phyloP scores from a whole-genome alignment of 2,329 filamentous ascomycete species.

The Amphichorda felina region DNA sequence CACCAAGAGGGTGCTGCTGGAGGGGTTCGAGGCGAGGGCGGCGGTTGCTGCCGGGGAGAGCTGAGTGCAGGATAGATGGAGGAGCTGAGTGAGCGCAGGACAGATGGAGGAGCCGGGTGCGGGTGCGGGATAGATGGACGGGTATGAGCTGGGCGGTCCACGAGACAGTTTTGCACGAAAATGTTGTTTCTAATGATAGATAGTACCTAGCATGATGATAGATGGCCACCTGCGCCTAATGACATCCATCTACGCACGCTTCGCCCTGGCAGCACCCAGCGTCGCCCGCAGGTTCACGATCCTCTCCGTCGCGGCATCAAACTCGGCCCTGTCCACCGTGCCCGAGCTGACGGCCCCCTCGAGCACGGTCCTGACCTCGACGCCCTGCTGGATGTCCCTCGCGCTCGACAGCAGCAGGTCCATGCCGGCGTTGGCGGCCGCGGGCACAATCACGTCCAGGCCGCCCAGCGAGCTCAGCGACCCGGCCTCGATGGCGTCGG shows the following conservation, averaged over 20 bases:
- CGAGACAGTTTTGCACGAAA: too few species aligned
- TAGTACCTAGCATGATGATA: too few species aligned
- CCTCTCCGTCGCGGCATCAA: slow-evolving; percentile 8
- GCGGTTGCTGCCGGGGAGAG: too few species aligned
- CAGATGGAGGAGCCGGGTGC: too few species aligned
- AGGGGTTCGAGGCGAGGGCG: slow-evolving; percentile 16
- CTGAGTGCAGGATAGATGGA: too few species aligned
- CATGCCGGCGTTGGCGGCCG: slow-evolving; percentile 8
- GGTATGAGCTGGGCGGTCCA: too few species aligned
- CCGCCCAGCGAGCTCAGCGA: slow-evolving; percentile 5
- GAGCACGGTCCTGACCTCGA: slow-evolving; percentile 5
- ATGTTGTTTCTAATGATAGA: too few species aligned
- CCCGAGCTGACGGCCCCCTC: slow-evolving; percentile 5
- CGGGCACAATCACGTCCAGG: slow-evolving; percentile 3
- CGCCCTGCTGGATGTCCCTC: slow-evolving; percentile 8
- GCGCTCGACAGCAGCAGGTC: slow-evolving; percentile 8
- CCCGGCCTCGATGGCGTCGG: slow-evolving; percentile 9
- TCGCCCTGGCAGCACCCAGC: neutral
- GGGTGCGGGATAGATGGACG: too few species aligned
- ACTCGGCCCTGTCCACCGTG: slow-evolving; percentile 4
- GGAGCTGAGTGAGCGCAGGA: too few species aligned
- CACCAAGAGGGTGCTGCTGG: slow-evolving; percentile 14
- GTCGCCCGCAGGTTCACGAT: slow-evolving; percentile 7
- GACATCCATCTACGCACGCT: neutral
- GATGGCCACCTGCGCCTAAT: neutral